Base-by-base conservation (phyloP, 2,329 filamentous ascomycete species). In the Penicillium verrucosum region DNA sequence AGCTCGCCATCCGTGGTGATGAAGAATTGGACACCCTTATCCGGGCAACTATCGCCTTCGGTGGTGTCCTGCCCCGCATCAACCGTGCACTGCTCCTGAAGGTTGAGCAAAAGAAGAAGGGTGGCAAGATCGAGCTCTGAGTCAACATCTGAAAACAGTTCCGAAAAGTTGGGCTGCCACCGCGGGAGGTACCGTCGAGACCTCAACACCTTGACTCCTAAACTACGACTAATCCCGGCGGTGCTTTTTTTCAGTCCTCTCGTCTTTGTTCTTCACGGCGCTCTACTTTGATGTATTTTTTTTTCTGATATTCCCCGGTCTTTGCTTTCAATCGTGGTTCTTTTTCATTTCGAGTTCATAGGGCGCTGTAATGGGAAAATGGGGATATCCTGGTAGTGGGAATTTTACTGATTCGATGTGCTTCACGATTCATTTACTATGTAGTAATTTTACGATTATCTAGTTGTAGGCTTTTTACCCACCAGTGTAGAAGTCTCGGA, bases 21-120 rank as follows among this genome's bases (percentile, higher is more conserved):
- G 94, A 99, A 80, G 94, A 99, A 79, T 84, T 99, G 68, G 94
- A 99, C 76, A 97, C 92, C 25, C 83, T 99, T 57, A 97, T 99
- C 75, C 90, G 92, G 70, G 94, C 94, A 56, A 99, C 94, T 61
- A 99, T 99, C 71, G 94, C 94, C 59, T 97, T 95, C 68, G 94
- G 94, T 81, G 94, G 94, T 88, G 94, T 99, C 29, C 82, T 99
- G 72, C 94, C 94, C 64, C 93, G 97, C 80, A 99, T 99, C 86
- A 97, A 99, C 83, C 90, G 94, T 69, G 94, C 94, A 14, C 82
- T 99, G 67, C 82, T 99, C 68, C 85, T 96, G 75, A 96, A 96
- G 86, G 92, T 96, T 54, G 92, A 96, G 79, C 90, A 96, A 80
- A 96, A 96, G 89, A 96, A 96, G 89, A 91, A 91, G 81, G 87